Base-by-base conservation (phyloP, 208 protist genomes). In the Plasmodiophora brassicae region DNA sequence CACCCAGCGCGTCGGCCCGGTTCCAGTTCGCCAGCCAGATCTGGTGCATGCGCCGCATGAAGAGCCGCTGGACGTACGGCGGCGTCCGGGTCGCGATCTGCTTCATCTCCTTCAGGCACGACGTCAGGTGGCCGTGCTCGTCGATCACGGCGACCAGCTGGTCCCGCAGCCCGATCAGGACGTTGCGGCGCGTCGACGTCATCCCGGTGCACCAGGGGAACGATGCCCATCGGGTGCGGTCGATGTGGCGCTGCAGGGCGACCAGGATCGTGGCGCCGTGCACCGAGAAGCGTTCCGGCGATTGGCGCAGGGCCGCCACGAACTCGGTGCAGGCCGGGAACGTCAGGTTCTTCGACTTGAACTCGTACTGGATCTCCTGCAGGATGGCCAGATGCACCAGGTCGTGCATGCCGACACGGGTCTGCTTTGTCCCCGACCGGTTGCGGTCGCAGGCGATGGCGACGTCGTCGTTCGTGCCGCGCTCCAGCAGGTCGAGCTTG, bases 151-250 rank as follows among this genome's bases (percentile, higher is more conserved):
- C 5, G 5, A 5, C 5, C 5, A 78, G 65, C 65, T 78, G 65
- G 5, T 78, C n/a, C 5, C n/a, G 65, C n/a, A 78, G n/a, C 32
- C 5, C 14, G 10, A 44, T 5, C n/a, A 78, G 65, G n/a, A 78
- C n/a, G 41, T 32, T 5, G 32, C 65, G 5, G 10, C 65, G 5
- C 20, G n/a, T 5, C 10, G 65, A 38, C 41, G 14, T 5, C 5
- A 78, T n/a, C n/a, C 65, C 65, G 41, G n/a, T 38, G n/a, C 5
- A 78, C 65, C 65, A 78, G 10, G 65, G 65, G n/a, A 78, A 78
- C n/a, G 65, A n/a, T 5, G 65, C 32, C n/a, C 5, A 78, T 5
- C n/a, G 5, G 32, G 65, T 78, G 10, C 65, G 5, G 20, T n/a
- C 5, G 5, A 78, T 5, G 41, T 78, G 65, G 5, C n/a, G 65